A percentile compares a stretch with the other conserved stretches of the same genome.
These are phyloP conservation scores for Tripterygium wilfordii DNA, from an alignment of 177 flowering plant species.

Conservation along the genomic window DNA sequence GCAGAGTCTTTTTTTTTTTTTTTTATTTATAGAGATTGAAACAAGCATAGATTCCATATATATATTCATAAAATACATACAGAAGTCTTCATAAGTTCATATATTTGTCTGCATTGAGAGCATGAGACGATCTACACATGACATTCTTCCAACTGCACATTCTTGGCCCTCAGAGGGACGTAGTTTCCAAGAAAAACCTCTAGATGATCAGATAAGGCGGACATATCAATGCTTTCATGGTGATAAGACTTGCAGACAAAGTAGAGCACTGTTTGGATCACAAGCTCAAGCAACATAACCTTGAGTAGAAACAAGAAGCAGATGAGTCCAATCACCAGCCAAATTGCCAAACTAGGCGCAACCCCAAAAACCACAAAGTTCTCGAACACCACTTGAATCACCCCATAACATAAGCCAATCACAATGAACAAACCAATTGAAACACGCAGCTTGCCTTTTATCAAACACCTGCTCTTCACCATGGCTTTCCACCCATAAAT, in stretches of 20 bases:
- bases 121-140: too few relatives aligned
- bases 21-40: too few relatives aligned
- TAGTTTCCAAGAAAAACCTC: too few relatives aligned
- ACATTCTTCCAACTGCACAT: too few relatives aligned
- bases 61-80: too few relatives aligned
- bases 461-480: slow-evolving; percentile 27
- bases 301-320: slow-evolving; percentile 13
- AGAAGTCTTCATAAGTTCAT: too few relatives aligned
- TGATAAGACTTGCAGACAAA: slow-evolving; percentile 39
- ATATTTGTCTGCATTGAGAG: too few relatives aligned
- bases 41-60: too few relatives aligned
- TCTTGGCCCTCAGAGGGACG: too few relatives aligned
- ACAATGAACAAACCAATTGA: slow-evolving; percentile 14
- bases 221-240: slow-evolving; percentile 19
- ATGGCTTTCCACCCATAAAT: slow-evolving; percentile 32
- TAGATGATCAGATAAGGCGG: background rate
- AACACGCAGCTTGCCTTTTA: slow-evolving; percentile 27
- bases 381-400: slow-evolving; percentile 12
- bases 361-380: slow-evolving; percentile 8
- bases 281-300: slow-evolving; percentile 20
- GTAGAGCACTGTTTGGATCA: slow-evolving; percentile 27
- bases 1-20: too few relatives aligned
- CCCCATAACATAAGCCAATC: background rate
- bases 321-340: slow-evolving; percentile 10
- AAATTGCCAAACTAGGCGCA: background rate